Percentiles rank a stretch among this genome's conserved stretches.
Evolutionary conservation across 371 early-diverging fungal species (phyloP).

Genomic region (Mucor plumbeus): DNA sequence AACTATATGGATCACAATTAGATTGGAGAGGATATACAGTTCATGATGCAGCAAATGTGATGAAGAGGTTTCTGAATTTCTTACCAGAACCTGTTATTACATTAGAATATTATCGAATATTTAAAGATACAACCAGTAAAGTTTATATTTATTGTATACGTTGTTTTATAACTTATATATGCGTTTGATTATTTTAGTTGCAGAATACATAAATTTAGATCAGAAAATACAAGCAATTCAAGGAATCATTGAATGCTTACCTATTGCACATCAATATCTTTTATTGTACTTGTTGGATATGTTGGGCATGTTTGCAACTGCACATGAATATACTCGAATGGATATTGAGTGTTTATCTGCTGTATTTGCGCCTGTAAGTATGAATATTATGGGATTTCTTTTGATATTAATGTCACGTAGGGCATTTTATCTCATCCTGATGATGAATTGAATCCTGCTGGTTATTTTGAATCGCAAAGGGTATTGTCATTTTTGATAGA

Average conservation of each 20-base stretch:
- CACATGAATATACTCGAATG: constrained; percentile 62
- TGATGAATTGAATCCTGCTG: constrained; percentile 58
- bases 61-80: constrained; percentile 65
- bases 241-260: constrained; percentile 51
- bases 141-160: not conserved
- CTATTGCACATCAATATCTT: constrained; percentile 58
- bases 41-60: constrained; percentile 68
- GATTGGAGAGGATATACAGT: constrained; percentile 64
- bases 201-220: constrained; percentile 7
- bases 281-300: constrained; percentile 65
- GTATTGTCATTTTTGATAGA: constrained; percentile 64
- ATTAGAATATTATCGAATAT: constrained; percentile 53
- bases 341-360: constrained; percentile 58
- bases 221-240: constrained; percentile 55
- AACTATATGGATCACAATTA: constrained; percentile 57
- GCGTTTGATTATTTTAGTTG: not conserved
- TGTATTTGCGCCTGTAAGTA: constrained; percentile 62
- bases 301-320: constrained; percentile 53
- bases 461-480: constrained; percentile 59
- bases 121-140: constrained; percentile 41
- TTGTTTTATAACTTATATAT: not conserved
- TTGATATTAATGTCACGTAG: constrained; percentile 2
- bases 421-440: constrained; percentile 62
- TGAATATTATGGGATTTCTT: not conserved
- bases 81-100: constrained; percentile 68